Evolutionary conservation across 2,329 filamentous ascomycete species (phyloP).

Genomic region (Hymenoscyphus scutula): DNA sequence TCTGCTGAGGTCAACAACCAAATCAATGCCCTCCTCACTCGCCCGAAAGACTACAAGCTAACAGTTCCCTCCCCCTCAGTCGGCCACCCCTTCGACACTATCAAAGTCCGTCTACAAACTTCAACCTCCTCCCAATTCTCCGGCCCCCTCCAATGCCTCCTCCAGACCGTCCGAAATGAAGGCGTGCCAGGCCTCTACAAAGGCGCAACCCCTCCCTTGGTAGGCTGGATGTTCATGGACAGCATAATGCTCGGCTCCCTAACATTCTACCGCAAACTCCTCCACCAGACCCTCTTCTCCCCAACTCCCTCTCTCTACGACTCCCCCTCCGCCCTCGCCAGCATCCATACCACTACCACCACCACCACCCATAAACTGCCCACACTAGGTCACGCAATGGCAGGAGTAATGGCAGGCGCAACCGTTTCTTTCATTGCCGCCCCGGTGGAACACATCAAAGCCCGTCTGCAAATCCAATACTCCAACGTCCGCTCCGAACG

Average conservation of each 20-base stretch:
- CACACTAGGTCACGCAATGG: slow-evolving; percentile 77
- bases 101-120: slow-evolving; percentile 95
- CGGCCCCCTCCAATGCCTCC: slow-evolving; percentile 81
- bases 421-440: slow-evolving; percentile 93
- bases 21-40: background rate
- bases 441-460: slow-evolving; percentile 93
- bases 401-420: slow-evolving; percentile 80
- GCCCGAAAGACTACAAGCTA: slow-evolving; percentile 1
- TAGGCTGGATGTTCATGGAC: slow-evolving; percentile 99
- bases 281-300: slow-evolving; percentile 78
- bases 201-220: slow-evolving; percentile 83
- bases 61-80: slow-evolving; percentile 38
- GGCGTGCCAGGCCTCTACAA: slow-evolving; percentile 88
- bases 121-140: slow-evolving; percentile 73
- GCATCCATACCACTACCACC: slow-evolving; percentile 17
- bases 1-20: background rate
- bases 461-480: slow-evolving; percentile 92
- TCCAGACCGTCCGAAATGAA: slow-evolving; percentile 82
- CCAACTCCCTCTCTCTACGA: slow-evolving; percentile 41
- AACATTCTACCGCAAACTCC: slow-evolving; percentile 80
- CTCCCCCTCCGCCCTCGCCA: slow-evolving; percentile 25
- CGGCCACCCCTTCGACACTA: slow-evolving; percentile 83
- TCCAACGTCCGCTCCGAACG: slow-evolving; percentile 72
- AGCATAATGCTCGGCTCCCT: slow-evolving; percentile 84
- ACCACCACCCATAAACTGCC: slow-evolving; percentile 57